Evolutionary conservation across 352 stramenopile genomes (phyloP).

Genomic region (Ophiocytium majus): DNA sequence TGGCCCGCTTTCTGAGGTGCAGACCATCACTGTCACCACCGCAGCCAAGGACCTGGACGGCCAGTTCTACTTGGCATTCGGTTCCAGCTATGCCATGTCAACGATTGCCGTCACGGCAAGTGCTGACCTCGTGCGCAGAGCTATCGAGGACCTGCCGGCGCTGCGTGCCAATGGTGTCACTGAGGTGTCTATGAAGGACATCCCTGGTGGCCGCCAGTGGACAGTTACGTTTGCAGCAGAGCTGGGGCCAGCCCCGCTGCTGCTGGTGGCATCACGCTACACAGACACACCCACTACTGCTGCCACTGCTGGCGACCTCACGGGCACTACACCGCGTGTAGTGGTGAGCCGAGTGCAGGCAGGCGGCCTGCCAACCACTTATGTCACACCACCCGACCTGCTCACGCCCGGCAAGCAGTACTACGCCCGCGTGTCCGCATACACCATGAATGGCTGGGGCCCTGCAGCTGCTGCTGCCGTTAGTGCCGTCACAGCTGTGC

Average conservation of each 20-base stretch:
- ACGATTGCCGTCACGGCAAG: slow-evolving; percentile 59
- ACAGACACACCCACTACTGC: slow-evolving; percentile 23
- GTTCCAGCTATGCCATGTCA: slow-evolving; percentile 58
- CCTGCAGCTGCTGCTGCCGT: slow-evolving; percentile 27
- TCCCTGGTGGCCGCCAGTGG: slow-evolving; percentile 55
- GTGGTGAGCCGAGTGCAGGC: neutral
- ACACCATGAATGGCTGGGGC: slow-evolving; percentile 64
- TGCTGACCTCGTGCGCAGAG: slow-evolving; percentile 58
- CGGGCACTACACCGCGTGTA: slow-evolving; percentile 34
- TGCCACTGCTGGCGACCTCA: slow-evolving; percentile 32
- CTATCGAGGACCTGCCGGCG: slow-evolving; percentile 65
- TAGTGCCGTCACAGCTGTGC: slow-evolving; percentile 31
- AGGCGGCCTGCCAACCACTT: neutral
- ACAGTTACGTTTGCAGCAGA: slow-evolving; percentile 63
- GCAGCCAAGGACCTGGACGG: slow-evolving; percentile 64
- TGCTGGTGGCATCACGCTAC: slow-evolving; percentile 62
- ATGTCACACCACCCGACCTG: neutral
- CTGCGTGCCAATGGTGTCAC: slow-evolving; percentile 61
- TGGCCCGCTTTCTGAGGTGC: slow-evolving; percentile 59
- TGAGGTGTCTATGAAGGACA: neutral
- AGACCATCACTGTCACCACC: slow-evolving; percentile 65
- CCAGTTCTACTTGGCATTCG: slow-evolving; percentile 64
- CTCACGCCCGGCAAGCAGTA: slow-evolving; percentile 33
- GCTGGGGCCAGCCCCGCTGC: slow-evolving; percentile 59
- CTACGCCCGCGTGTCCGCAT: slow-evolving; percentile 71